Evolutionary conservation across 129 eudicot species (phyloP).

Genomic region (Smallanthus sonchifolius): DNA sequence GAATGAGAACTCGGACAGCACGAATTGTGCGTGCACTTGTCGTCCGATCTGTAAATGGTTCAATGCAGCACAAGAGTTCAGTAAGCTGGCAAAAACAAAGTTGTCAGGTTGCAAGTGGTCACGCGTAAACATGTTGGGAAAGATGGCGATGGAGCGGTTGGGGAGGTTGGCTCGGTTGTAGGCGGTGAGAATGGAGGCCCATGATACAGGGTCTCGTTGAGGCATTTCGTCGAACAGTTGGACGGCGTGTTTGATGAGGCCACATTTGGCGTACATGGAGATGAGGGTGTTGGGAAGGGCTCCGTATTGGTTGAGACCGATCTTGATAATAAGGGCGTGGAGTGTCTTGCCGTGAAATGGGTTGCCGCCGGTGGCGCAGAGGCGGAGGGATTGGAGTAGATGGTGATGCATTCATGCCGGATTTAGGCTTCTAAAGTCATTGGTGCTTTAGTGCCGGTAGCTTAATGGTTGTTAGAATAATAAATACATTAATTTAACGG

Average conservation of each 20-base stretch:
- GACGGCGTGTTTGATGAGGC: slow-evolving; percentile 50
- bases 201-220: slow-evolving; percentile 56
- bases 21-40: slow-evolving; percentile 72
- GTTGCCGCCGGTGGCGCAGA: slow-evolving; percentile 44
- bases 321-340: slow-evolving; percentile 64
- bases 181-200: slow-evolving; percentile 85
- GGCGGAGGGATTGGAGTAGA: slow-evolving; percentile 47
- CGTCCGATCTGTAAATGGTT: slow-evolving; percentile 42
- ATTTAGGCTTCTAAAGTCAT: slow-evolving; percentile 7
- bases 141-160: slow-evolving; percentile 40
- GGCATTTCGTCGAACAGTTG: slow-evolving; percentile 84
- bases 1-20: slow-evolving; percentile 39
- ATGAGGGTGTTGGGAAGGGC: slow-evolving; percentile 55
- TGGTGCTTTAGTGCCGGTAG: no score
- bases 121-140: slow-evolving; percentile 32
- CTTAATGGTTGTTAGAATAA: background rate
- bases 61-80: slow-evolving; percentile 69
- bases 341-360: slow-evolving; percentile 53
- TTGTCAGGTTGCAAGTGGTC: slow-evolving; percentile 63
- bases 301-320: slow-evolving; percentile 40
- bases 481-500: no score
- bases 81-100: slow-evolving; percentile 61
- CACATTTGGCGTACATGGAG: slow-evolving; percentile 52
- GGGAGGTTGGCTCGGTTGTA: slow-evolving; percentile 60
- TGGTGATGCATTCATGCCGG: slow-evolving; percentile 55